Evolutionary conservation across 345 rosid genomes (phyloP).

Genomic region (Camelina hispida): DNA sequence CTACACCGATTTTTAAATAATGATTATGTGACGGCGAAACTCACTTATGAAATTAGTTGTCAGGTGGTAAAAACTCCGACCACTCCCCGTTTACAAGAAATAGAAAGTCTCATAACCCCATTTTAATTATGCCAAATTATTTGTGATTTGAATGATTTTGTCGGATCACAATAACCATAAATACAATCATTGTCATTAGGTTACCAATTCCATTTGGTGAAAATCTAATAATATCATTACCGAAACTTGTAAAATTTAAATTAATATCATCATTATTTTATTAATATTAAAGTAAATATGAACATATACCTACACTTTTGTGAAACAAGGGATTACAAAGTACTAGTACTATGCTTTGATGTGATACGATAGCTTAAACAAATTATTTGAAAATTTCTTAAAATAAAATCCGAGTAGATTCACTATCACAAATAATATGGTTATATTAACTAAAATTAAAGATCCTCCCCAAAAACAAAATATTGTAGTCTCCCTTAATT

Average conservation of each 20-base stretch:
- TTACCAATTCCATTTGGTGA: not conserved
- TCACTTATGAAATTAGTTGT: no score
- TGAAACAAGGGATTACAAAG: not conserved
- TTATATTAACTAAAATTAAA: constrained; percentile 14
- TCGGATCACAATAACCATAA: not conserved
- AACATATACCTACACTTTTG: not conserved
- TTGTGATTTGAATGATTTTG: not conserved
- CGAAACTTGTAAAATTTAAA: no score
- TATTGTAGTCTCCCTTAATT: constrained; percentile 10
- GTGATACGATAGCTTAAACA: not conserved
- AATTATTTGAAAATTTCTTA: not conserved
- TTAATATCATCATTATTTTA: not conserved
- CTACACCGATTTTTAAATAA: not conserved
- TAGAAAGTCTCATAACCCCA: not conserved
- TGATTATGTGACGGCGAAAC: no score
- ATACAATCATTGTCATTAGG: not conserved
- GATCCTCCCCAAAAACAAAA: not conserved
- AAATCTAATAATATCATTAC: no score
- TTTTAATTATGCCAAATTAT: not conserved
- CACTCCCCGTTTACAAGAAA: no score
- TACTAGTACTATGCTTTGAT: not conserved
- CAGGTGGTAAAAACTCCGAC: no score
- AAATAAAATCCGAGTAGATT: not conserved
- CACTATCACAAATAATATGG: constrained; percentile 10
- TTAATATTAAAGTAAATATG: not conserved